A percentile compares a stretch with the other conserved stretches of the same genome.
Conservation (phyloP, 352 stramenopile species). For the Halophytophthora polymorphica region DNA sequence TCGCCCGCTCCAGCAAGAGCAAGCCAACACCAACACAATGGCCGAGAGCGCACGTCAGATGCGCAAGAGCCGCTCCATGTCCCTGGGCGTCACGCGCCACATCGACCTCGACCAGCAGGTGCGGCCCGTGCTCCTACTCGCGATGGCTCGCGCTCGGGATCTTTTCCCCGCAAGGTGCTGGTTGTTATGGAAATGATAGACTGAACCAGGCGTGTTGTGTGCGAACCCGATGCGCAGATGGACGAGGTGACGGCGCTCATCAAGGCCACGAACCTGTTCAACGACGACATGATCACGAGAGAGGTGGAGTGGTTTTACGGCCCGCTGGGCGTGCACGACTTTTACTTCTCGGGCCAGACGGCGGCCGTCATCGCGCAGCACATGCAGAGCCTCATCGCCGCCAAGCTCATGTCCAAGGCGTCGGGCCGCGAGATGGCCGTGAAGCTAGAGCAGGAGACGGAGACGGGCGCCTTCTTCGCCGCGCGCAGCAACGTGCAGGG, state of each 20-base stretch:
- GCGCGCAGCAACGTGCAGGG: slow-evolving; percentile 82
- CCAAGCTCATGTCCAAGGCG: slow-evolving; percentile 81
- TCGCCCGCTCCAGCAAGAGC: no score
- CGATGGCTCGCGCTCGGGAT: not conserved
- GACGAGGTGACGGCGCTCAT: slow-evolving; percentile 65
- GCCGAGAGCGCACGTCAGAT: no score
- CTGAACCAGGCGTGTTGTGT: no score
- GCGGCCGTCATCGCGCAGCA: slow-evolving; percentile 65
- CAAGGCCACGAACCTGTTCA: slow-evolving; percentile 55
- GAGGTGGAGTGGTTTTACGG: slow-evolving; percentile 86
- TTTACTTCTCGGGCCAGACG: slow-evolving; percentile 77
- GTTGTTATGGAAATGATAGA: no score
- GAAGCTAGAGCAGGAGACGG: slow-evolving; percentile 77
- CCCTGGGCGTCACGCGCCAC: slow-evolving; percentile 49
- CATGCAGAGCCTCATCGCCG: slow-evolving; percentile 75
- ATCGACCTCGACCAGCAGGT: slow-evolving; percentile 48
- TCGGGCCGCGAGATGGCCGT: slow-evolving; percentile 72
- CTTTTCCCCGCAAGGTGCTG: no score
- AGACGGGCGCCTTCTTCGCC: slow-evolving; percentile 74
- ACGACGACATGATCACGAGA: slow-evolving; percentile 46
- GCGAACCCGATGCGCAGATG: slow-evolving; percentile 46
- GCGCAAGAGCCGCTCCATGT: slow-evolving; percentile 55
- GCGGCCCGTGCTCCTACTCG: no score
- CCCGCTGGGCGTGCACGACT: slow-evolving; percentile 75
- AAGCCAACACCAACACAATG: slow-evolving; percentile 5